Evolutionary conservation across 2,329 filamentous ascomycete genomes (phyloP).

Genomic region (Pyricularia pennisetigena): DNA sequence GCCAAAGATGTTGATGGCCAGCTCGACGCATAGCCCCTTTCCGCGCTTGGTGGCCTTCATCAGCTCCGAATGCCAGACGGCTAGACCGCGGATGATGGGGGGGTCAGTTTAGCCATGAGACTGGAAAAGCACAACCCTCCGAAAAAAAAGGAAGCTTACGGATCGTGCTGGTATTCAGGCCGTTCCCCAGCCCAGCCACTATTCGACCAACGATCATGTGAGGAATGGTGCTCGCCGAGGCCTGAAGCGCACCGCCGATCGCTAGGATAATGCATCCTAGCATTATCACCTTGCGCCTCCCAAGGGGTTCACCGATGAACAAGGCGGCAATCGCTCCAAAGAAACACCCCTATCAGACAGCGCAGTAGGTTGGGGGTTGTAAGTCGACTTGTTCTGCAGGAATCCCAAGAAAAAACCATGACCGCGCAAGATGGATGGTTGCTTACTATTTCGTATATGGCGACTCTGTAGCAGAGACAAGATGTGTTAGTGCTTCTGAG

Average conservation of each 20-base stretch:
- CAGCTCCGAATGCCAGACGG: not conserved
- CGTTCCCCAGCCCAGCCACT: not conserved
- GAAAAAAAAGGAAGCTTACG: not conserved
- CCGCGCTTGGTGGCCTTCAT: not conserved
- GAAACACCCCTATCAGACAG: not conserved
- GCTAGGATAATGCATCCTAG: not conserved
- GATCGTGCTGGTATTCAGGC: not conserved
- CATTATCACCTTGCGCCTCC: not conserved
- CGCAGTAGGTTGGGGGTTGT: not conserved
- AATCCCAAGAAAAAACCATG: too few species aligned
- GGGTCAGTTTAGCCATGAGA: not conserved
- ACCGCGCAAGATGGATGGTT: not conserved
- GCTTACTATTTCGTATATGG: not conserved
- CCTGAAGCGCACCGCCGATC: not conserved
- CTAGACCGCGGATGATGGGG: not conserved
- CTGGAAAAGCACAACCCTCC: not conserved
- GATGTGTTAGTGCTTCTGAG: not conserved
- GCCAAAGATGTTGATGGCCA: constrained; percentile 17
- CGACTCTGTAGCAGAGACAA: not conserved
- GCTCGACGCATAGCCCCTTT: not conserved
- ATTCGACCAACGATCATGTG: not conserved
- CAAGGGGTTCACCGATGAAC: not conserved
- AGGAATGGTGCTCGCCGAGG: not conserved
- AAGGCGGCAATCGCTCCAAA: not conserved
- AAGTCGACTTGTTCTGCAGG: not conserved